Percentiles rank a stretch among this genome's conserved stretches.
Evolutionary conservation across 495 filamentous ascomycete species (phyloP).

Genomic region (Chaetomium fimeti): DNA sequence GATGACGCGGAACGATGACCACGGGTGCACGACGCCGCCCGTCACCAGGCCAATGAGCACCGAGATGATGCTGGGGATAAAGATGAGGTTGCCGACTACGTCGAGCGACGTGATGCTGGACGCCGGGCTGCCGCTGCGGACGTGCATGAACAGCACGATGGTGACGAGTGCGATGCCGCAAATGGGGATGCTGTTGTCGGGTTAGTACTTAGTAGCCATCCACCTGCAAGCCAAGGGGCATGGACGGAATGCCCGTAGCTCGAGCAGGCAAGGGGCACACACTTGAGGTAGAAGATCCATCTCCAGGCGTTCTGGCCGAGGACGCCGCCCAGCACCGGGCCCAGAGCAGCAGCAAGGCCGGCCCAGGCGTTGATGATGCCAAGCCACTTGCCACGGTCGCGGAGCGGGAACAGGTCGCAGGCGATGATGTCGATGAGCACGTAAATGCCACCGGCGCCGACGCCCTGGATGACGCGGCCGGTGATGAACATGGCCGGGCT

Average conservation of each 20-base stretch:
- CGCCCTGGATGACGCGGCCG: conserved; percentile 72
- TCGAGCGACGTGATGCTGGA: conserved; percentile 32
- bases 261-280: no score
- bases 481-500: conserved; percentile 60
- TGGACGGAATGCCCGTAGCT: no score
- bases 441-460: conserved; percentile 73
- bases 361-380: conserved; percentile 54
- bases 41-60: conserved; percentile 31
- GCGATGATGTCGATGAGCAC: conserved; percentile 68
- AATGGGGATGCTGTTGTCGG: conserved; percentile 29
- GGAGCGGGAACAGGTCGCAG: conserved; percentile 70
- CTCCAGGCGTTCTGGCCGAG: conserved; percentile 52
- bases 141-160: conserved; percentile 34
- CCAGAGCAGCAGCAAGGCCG: conserved; percentile 63
- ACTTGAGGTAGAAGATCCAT: conserved; percentile 41
- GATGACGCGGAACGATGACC: conserved; percentile 34
- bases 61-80: conserved; percentile 31
- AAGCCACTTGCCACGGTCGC: conserved; percentile 57
- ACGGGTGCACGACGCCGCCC: conserved; percentile 23
- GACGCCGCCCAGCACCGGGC: conserved; percentile 69
- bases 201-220: no score
- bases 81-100: conserved; percentile 34
- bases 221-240: no score
- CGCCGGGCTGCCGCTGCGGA: conserved; percentile 30
- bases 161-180: conserved; percentile 30